These are phyloP conservation scores for Melanogaster broomeanus DNA, from an alignment of 768 basidiomycete species.

Conservation along the genomic window DNA sequence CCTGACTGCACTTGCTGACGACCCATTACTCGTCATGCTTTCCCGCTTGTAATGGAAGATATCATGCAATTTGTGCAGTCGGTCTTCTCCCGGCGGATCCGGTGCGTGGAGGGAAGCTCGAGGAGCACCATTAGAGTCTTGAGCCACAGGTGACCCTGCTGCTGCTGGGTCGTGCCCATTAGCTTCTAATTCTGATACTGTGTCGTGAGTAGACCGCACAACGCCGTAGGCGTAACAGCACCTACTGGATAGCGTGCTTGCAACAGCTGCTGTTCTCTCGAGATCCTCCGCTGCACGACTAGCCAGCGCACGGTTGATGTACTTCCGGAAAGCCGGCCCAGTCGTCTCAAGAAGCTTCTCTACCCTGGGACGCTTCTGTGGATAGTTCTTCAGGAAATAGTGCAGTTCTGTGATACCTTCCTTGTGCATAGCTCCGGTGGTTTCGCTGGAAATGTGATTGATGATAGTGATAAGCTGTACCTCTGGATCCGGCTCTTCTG, in stretches of 20 bases:
- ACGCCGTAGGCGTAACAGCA: conserved; percentile 11
- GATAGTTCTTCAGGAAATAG: conserved; percentile 89
- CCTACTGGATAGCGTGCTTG: conserved; percentile 81
- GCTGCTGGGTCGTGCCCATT: conserved; percentile 46
- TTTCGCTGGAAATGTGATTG: conserved; percentile 85
- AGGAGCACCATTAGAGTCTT: conserved; percentile 31
- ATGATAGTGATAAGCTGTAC: conserved; percentile 81
- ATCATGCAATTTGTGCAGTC: conserved; percentile 73
- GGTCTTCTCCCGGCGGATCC: conserved; percentile 54
- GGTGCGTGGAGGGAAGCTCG: conserved; percentile 35
- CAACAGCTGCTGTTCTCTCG: conserved; percentile 77
- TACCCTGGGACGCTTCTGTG: conserved; percentile 77
- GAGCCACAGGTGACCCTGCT: conserved; percentile 30
- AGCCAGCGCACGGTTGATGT: conserved; percentile 85
- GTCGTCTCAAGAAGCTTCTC: conserved; percentile 90
- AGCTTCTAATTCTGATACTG: conserved; percentile 59
- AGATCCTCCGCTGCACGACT: conserved; percentile 87
- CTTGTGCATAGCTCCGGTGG: conserved; percentile 86
- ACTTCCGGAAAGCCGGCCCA: conserved; percentile 88
- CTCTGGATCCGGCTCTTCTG: conserved; percentile 86
- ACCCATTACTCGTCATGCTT: conserved; percentile 54
- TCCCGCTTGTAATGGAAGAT: conserved; percentile 79
- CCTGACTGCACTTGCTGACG: conserved; percentile 27
- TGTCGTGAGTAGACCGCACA: conserved; percentile 8
- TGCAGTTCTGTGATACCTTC: conserved; percentile 95